These are phyloP conservation scores for Astragalus membranaceus DNA, from an alignment of 306 rosid species.

Conservation along the genomic window DNA sequence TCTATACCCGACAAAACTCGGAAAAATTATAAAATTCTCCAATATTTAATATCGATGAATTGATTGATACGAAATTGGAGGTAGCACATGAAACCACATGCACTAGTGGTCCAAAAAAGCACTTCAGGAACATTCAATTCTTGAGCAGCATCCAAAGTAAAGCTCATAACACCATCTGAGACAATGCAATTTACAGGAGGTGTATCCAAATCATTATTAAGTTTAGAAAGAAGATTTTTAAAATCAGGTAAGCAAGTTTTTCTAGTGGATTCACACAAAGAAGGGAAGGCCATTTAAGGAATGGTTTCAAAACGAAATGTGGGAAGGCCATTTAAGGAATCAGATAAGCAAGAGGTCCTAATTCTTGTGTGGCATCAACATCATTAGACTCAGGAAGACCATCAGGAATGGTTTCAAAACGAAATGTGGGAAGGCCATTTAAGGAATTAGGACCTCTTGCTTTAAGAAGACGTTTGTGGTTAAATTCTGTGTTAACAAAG, in stretches of 20 bases:
- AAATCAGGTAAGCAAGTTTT: conserved; percentile 33
- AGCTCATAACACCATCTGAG: conserved; percentile 39
- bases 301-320: too few species aligned
- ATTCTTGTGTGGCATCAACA: conserved; percentile 34
- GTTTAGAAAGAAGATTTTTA: conserved; percentile 24
- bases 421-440: conserved; percentile 20
- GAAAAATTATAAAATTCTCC: too few species aligned
- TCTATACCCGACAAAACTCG: too few species aligned
- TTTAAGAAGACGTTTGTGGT: conserved; percentile 35
- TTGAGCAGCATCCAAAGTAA: conserved; percentile 33
- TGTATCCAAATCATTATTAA: not conserved
- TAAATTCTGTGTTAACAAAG: conserved; percentile 29
- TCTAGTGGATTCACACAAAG: conserved; percentile 19
- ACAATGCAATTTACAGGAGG: conserved; percentile 44
- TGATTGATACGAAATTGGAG: not conserved
- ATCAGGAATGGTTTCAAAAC: conserved; percentile 33
- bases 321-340: too few species aligned
- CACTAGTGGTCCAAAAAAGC: conserved; percentile 38
- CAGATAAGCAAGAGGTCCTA: too few species aligned
- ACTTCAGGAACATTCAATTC: conserved; percentile 33
- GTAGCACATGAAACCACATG: conserved; percentile 50
- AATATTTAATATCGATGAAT: too few species aligned
- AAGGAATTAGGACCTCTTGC: conserved; percentile 21
- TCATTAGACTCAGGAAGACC: conserved; percentile 57
- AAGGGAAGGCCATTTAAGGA: too few species aligned